Percentiles rank a stretch among this genome's conserved stretches.
These are phyloP conservation scores for Luzula sylvatica DNA, from an alignment of 176 grass and related monocot species.

Conservation along the genomic window DNA sequence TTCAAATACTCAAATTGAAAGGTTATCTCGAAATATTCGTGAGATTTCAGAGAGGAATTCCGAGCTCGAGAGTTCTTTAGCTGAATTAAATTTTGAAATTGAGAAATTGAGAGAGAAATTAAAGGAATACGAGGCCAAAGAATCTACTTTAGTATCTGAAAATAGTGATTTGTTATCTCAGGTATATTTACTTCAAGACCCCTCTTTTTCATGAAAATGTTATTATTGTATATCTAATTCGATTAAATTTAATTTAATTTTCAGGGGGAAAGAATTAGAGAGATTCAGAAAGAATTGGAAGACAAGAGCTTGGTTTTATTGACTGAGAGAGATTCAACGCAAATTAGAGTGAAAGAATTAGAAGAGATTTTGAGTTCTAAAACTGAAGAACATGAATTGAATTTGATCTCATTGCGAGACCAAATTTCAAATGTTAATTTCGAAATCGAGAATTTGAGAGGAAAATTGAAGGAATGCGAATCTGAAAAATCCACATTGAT, in stretches of 20 bases:
- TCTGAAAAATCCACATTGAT: too few relatives aligned
- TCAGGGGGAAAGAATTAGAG: not conserved
- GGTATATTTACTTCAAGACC: not conserved
- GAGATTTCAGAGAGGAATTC: conserved; percentile 48
- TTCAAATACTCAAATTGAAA: conserved; percentile 54
- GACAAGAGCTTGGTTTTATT: conserved; percentile 37
- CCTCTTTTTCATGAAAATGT: too few relatives aligned
- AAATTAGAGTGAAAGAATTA: conserved; percentile 29
- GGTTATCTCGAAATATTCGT: conserved; percentile 32
- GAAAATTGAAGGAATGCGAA: conserved; percentile 17
- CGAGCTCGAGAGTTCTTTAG: conserved; percentile 36
- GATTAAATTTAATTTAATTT: not conserved
- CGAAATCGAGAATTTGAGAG: conserved; percentile 14
- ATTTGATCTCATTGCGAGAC: conserved; percentile 29
- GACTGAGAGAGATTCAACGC: conserved; percentile 45
- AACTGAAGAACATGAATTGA: conserved; percentile 13
- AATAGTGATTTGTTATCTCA: conserved; percentile 20
- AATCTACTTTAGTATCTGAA: conserved; percentile 17
- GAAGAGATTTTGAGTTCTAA: conserved; percentile 19
- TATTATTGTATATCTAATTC: too few relatives aligned
- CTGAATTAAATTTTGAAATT: conserved; percentile 41
- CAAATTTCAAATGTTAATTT: conserved; percentile 25
- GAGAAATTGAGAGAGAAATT: conserved; percentile 39
- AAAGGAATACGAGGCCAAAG: conserved; percentile 31
- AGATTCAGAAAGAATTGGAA: conserved; percentile 14